These are phyloP conservation scores for Euphrasia confusa DNA, from an alignment of 257 asterid genomes.

Conservation along the genomic window DNA sequence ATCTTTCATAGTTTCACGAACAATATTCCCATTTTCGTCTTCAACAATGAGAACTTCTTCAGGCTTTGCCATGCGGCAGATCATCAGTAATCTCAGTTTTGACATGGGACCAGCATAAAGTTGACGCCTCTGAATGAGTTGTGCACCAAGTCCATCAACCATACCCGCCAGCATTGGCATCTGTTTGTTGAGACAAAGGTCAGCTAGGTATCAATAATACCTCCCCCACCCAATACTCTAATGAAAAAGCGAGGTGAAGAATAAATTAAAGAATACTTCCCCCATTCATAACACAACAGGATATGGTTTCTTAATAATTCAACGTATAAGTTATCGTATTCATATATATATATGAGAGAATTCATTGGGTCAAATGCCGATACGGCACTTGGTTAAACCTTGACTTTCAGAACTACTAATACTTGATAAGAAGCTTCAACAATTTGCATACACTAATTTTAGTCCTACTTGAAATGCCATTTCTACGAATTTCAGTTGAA, in stretches of 20 bases:
- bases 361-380: too few species aligned
- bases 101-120: slow-evolving; percentile 91
- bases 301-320: too few species aligned
- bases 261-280: too few species aligned
- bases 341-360: too few species aligned
- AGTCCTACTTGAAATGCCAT: neutral
- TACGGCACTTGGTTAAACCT: too few species aligned
- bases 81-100: slow-evolving; percentile 84
- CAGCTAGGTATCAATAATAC: slow-evolving; percentile 20
- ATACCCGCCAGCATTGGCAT: slow-evolving; percentile 58
- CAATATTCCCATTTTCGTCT: slow-evolving; percentile 98
- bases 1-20: slow-evolving; percentile 98
- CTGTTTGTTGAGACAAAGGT: slow-evolving; percentile 40
- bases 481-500: neutral
- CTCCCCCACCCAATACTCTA: neutral
- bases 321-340: too few species aligned
- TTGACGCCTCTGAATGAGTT: slow-evolving; percentile 74
- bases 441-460: too few species aligned
- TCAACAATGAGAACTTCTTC: slow-evolving; percentile 97
- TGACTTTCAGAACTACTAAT: too few species aligned
- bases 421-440: too few species aligned
- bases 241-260: neutral
- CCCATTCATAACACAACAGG: too few species aligned
- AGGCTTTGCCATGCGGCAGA: slow-evolving; percentile 99
- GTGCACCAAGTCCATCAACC: slow-evolving; percentile 81